Percentiles rank a stretch among this genome's conserved stretches.
Evolutionary conservation across 257 asterid species (phyloP).

Genomic region (Solanum ossicruentum): DNA sequence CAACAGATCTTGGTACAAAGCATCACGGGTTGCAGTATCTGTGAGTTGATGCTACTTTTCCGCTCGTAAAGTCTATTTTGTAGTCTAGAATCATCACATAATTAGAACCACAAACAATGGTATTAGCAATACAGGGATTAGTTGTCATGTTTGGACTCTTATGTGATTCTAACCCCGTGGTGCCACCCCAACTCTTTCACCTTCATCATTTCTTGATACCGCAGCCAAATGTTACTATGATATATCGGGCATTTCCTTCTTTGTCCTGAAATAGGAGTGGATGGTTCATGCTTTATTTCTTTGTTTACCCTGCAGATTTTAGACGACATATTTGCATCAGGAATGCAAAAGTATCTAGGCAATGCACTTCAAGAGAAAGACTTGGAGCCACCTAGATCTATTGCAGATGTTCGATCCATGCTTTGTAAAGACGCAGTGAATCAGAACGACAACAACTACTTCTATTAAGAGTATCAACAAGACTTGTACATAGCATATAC

Average conservation of each 20-base stretch:
- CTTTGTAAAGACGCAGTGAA: constrained; percentile 63
- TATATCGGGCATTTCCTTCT: neutral
- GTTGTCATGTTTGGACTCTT: neutral
- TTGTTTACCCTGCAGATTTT: constrained; percentile 32
- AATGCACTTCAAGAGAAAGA: constrained; percentile 68
- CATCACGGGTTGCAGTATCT: constrained; percentile 69
- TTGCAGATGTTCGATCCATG: constrained; percentile 79
- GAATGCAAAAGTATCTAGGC: constrained; percentile 76
- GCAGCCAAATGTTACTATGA: neutral
- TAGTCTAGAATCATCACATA: neutral
- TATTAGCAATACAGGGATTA: neutral
- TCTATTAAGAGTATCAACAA: constrained; percentile 17
- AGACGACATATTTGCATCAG: constrained; percentile 73
- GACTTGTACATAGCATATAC: neutral
- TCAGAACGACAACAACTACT: constrained; percentile 52
- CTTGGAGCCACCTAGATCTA: constrained; percentile 63
- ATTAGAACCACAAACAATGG: neutral
- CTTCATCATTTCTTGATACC: neutral
- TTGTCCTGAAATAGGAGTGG: neutral
- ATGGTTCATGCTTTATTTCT: neutral
- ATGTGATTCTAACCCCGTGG: neutral
- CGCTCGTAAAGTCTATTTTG: neutral
- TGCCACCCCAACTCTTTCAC: neutral
- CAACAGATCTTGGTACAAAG: constrained; percentile 70
- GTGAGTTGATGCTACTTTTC: constrained; percentile 31